phyloP scores from a whole-genome alignment of 2,329 filamentous ascomycete genomes.

The Botrytis cinerea region DNA sequence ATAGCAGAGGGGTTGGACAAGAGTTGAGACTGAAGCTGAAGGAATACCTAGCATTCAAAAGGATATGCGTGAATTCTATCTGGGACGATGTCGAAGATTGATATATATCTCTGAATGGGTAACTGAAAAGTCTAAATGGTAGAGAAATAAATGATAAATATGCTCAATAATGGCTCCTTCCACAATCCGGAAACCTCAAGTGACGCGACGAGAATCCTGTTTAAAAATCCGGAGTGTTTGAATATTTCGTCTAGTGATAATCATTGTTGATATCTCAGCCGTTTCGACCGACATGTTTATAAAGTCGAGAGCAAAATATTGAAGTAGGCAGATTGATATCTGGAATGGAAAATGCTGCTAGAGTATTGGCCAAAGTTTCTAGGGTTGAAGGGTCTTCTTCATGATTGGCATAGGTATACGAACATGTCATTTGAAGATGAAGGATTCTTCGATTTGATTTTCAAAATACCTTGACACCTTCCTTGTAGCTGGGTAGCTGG shows the following conservation, averaged over 20 bases:
- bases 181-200: neutral
- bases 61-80: neutral
- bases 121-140: neutral
- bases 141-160: neutral
- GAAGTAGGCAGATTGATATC: neutral
- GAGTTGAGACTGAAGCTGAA: neutral
- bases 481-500: neutral
- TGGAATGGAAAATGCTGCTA: neutral
- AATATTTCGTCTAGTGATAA: neutral
- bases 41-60: neutral
- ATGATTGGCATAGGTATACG: neutral
- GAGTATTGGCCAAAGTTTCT: neutral
- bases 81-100: neutral
- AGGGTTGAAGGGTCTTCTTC: neutral
- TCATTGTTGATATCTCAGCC: neutral
- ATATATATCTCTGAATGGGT: neutral
- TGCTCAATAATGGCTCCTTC: neutral
- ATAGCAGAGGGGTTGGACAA: neutral
- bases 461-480: no score
- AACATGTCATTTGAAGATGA: neutral
- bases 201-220: neutral
- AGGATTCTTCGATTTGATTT: neutral
- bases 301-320: neutral
- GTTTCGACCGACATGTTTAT: neutral
- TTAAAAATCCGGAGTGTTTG: neutral